A percentile compares a stretch with the other conserved stretches of the same genome.
Evolutionary conservation across 2,329 filamentous ascomycete genomes (phyloP).

Genomic region (Chaetomium globosum): DNA sequence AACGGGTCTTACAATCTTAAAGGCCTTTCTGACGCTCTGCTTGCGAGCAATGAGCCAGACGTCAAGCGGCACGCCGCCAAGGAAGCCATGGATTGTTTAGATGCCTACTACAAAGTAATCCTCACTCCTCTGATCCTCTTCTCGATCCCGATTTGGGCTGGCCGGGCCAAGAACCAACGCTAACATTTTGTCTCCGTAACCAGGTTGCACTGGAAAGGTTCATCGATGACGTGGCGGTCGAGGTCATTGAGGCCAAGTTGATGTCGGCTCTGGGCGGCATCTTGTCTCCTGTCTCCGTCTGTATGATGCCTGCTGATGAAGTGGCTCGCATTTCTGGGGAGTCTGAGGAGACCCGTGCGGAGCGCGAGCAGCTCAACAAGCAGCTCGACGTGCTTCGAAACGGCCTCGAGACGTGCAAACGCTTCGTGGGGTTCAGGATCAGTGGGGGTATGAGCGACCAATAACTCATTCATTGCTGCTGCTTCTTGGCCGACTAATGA

Average conservation of each 20-base stretch:
- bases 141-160: neutral
- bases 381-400: slow-evolving; percentile 45
- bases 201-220: slow-evolving; percentile 51
- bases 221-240: slow-evolving; percentile 48
- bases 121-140: neutral
- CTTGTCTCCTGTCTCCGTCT: slow-evolving; percentile 46
- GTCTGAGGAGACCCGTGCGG: slow-evolving; percentile 43
- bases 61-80: slow-evolving; percentile 39
- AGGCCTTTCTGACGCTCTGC: slow-evolving; percentile 13
- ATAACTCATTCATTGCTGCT: neutral
- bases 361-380: slow-evolving; percentile 44
- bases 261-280: slow-evolving; percentile 44
- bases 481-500: neutral
- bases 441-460: slow-evolving; percentile 21
- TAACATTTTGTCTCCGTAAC: neutral
- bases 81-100: slow-evolving; percentile 43
- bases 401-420: slow-evolving; percentile 45
- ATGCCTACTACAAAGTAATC: slow-evolving; percentile 44
- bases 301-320: slow-evolving; percentile 42
- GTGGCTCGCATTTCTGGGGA: slow-evolving; percentile 48
- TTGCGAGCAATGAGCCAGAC: slow-evolving; percentile 31
- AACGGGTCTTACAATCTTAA: slow-evolving; percentile 9
- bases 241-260: slow-evolving; percentile 49
- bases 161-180: neutral
- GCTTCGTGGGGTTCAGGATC: slow-evolving; percentile 37